These are phyloP conservation scores for Eucalyptus viminalis DNA, from an alignment of 345 rosid genomes.

Conservation along the genomic window DNA sequence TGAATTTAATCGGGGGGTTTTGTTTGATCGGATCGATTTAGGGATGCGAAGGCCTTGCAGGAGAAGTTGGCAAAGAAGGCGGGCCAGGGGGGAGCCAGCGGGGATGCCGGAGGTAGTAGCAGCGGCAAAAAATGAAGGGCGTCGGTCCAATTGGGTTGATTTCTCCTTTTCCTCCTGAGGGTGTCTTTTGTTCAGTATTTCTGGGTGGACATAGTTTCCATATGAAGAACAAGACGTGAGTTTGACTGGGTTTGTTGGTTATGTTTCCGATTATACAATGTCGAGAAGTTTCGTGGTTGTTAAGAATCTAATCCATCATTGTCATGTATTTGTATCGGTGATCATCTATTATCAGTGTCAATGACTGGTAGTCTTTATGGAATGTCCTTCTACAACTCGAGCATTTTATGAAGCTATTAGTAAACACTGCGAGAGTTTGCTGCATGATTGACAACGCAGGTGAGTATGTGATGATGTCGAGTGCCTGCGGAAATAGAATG, in stretches of 20 bases:
- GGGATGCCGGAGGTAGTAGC: slow-evolving; percentile 2
- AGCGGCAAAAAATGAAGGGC: background rate
- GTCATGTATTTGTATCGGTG: background rate
- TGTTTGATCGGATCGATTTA: background rate
- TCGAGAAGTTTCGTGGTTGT: background rate
- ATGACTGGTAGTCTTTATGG: background rate
- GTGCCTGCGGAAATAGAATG: background rate
- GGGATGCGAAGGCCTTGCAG: slow-evolving; percentile 37
- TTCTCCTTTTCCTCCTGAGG: background rate
- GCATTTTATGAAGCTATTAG: background rate
- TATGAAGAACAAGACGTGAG: background rate
- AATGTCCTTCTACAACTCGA: background rate
- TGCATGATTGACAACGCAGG: background rate
- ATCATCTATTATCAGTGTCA: background rate
- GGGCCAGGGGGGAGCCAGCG: slow-evolving; percentile 16
- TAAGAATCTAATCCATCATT: background rate
- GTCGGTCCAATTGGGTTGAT: background rate
- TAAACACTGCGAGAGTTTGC: background rate
- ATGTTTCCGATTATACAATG: background rate
- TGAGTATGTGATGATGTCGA: background rate
- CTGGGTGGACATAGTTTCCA: background rate
- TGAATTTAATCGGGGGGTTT: background rate
- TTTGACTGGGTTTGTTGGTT: background rate
- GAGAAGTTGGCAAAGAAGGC: slow-evolving; percentile 33
- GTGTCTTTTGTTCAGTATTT: background rate